phyloP scores from a whole-genome alignment of 1,284 basidiomycete genomes.

The Trichosporon faecale region DNA sequence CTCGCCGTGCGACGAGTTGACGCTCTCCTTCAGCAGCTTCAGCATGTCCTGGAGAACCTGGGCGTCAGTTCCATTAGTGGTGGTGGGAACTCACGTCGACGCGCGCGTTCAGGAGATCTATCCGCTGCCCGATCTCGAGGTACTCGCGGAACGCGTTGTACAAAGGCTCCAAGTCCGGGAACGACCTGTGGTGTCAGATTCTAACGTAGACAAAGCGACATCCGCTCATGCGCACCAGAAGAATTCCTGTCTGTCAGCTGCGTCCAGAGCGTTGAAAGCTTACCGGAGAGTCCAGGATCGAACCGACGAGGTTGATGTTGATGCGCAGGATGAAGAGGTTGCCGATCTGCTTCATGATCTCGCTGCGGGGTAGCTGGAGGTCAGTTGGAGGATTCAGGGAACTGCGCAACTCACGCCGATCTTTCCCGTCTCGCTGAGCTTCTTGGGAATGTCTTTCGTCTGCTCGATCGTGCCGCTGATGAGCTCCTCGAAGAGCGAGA shows the following conservation, averaged over 20 bases:
- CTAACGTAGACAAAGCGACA: background rate
- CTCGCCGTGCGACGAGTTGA: constrained; percentile 85
- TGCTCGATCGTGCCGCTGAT: constrained; percentile 93
- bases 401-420: constrained; percentile 64
- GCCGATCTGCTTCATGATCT: constrained; percentile 97
- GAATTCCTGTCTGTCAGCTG: constrained; percentile 63
- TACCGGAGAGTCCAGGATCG: constrained; percentile 82
- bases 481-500: constrained; percentile 89
- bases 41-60: constrained; percentile 96
- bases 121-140: constrained; percentile 89
- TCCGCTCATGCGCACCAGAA: constrained; percentile 62
- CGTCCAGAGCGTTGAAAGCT: background rate
- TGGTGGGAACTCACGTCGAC: constrained; percentile 61
- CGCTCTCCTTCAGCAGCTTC: constrained; percentile 83
- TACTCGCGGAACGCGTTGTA: constrained; percentile 92
- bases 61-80: background rate
- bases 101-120: constrained; percentile 87
- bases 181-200: constrained; percentile 48
- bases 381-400: background rate
- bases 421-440: constrained; percentile 89
- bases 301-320: constrained; percentile 93
- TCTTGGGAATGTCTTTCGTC: constrained; percentile 92
- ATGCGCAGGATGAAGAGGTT: constrained; percentile 89
- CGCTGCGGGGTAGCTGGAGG: constrained; percentile 56
- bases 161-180: constrained; percentile 89